Conservation (phyloP, 257 asterid species). For the Nicotiana otophora region DNA sequence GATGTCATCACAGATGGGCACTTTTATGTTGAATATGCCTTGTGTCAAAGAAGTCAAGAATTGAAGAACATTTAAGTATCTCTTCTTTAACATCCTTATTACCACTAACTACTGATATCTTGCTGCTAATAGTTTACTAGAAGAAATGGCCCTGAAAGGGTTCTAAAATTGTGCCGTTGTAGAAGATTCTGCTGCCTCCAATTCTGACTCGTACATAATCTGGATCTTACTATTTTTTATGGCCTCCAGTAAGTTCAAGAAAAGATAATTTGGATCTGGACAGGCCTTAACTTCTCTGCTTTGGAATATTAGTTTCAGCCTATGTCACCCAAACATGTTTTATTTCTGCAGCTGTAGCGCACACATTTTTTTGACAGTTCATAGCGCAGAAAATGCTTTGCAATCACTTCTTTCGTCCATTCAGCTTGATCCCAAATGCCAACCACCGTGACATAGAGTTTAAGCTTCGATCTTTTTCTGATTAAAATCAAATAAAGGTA, state of each 20-base stretch:
- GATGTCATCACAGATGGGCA: neutral
- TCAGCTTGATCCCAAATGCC: neutral
- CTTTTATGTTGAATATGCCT: neutral
- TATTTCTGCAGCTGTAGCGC: neutral
- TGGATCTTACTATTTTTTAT: neutral
- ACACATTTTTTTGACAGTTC: neutral
- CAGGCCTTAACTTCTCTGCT: neutral
- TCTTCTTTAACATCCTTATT: neutral
- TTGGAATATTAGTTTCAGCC: neutral
- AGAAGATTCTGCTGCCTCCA: neutral
- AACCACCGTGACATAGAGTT: neutral
- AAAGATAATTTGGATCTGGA: neutral
- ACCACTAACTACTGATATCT: neutral
- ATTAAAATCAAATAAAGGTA: neutral
- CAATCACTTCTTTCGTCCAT: neutral
- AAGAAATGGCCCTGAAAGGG: neutral
- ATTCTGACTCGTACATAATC: neutral
- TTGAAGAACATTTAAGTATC: neutral
- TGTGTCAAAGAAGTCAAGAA: neutral
- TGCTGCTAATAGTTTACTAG: neutral
- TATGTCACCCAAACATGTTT: neutral
- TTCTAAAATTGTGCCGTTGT: neutral
- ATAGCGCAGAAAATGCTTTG: neutral
- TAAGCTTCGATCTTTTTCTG: neutral
- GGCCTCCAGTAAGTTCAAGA: neutral